Base-by-base conservation (phyloP, 805 yeast genomes). In the Yamadazyma phyllophila region DNA sequence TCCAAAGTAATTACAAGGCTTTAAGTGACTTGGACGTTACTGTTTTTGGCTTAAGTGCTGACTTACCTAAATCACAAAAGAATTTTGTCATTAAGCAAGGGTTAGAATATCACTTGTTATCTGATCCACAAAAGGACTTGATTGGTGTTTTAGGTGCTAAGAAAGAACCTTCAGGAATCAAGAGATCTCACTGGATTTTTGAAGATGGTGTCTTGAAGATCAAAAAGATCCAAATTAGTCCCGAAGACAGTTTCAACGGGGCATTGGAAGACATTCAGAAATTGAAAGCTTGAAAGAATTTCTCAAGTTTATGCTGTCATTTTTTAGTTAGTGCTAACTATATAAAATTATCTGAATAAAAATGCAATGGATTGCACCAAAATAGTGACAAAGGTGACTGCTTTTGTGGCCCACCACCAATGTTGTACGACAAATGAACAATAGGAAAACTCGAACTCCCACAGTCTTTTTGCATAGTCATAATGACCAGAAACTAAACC, bases 101-200 rank as follows among this genome's bases (percentile, higher is more conserved):
- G 4, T 77, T 91, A 61, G 84, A 84, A 44, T 94, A 81, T 57
- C 82, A 81, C 45, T 73, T 92, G 55, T 69, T 94, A 50, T 75
- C 85, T 51, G 99, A 92, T 62, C 89, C 96, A 2, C 57, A 76
- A 36, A 81, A 77, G 59, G 73, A 80, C 53, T 72, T 92, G 49
- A 81, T 94, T 55, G 83, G 82, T 0, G 62, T 74, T 2, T 71
- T 94, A 50, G 97, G 97, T 4, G 96, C 96, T 16, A 85, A 83
- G 58, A 92, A 91, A 70, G 59, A 73, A 1, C 89, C 95, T 27
- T 65, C 73, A 14, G 96, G 96, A 4, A 80, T 85, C 41, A 79
- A 82, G 45, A 80, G 99, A 61, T 88, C 96, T n/a, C 96, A 92
- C 60, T 91, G 96, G 88, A 78, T 92, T 36, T 86, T 94, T 63